Percentiles rank a stretch among this genome's conserved stretches.
Evolutionary conservation across 257 asterid species (phyloP).

Genomic region (Ehretia macrophylla): DNA sequence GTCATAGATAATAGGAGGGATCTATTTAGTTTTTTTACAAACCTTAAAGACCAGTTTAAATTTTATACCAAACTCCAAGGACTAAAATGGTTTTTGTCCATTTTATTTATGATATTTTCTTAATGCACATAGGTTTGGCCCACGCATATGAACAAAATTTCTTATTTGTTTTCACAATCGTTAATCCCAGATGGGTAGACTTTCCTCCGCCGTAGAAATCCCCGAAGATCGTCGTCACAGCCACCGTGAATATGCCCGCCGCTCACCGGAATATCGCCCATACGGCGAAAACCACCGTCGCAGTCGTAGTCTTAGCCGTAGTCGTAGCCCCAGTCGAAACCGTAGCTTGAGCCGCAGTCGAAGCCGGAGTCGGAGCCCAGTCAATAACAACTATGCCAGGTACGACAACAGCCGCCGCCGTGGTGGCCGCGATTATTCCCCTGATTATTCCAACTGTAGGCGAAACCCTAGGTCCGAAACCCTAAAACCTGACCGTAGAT

Average conservation of each 20-base stretch:
- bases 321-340: slow-evolving; percentile 21
- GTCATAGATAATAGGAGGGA: too few relatives aligned
- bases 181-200: slow-evolving; percentile 50
- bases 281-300: slow-evolving; percentile 14
- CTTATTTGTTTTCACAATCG: slow-evolving; percentile 6
- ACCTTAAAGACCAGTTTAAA: too few relatives aligned
- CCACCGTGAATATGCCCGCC: neutral
- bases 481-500: slow-evolving; percentile 18
- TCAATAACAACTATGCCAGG: slow-evolving; percentile 34
- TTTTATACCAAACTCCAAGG: too few relatives aligned
- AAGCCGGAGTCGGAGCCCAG: slow-evolving; percentile 51
- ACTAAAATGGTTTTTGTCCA: too few relatives aligned
- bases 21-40: too few relatives aligned
- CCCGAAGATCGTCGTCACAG: slow-evolving; percentile 41
- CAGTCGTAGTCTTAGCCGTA: slow-evolving; percentile 30
- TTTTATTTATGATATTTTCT: too few relatives aligned
- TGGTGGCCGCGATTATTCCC: slow-evolving; percentile 48
- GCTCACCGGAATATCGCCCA: neutral
- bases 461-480: slow-evolving; percentile 29
- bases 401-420: slow-evolving; percentile 16
- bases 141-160: too few relatives aligned
- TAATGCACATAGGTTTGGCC: too few relatives aligned
- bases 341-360: slow-evolving; percentile 30
- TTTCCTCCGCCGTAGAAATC: slow-evolving; percentile 55
- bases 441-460: slow-evolving; percentile 55